Evolutionary conservation across 2,329 filamentous ascomycete species (phyloP), one percentile per base, ranked within the genome.

Genomic region (Paracorniculantispora psalliotae): DNA sequence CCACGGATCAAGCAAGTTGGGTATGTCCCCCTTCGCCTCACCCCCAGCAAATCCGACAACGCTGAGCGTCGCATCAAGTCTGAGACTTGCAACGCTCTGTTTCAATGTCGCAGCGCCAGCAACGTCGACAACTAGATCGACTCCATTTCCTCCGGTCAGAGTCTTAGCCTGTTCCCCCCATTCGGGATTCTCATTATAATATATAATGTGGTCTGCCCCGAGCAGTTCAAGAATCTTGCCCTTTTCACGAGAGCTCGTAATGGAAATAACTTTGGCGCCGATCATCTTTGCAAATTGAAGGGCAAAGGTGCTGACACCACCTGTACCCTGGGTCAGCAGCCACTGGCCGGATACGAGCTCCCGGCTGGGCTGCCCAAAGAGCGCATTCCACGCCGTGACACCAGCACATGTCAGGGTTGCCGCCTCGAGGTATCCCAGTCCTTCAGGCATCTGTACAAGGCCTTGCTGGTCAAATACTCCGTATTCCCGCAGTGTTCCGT

Each of bases 391-490:
- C 1, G 80, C 79, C 0, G 81, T 83, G 12, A 84, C 60, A 1
- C 74, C 81, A 0, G 82, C 81, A 61, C 80, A 83, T 2, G 75
- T 67, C 0, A 84, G 70, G 0, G 79, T 83, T 26, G 76, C 72
- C 1, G 74, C 78, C 61, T 84, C 80, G 1, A 72, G 60, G 44
- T 73, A 77, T 56, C 64, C 75, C 4, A 85, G 67, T 17, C 75
- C 77, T 4, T 68, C 64, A 0, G 88, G 87, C 66, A 82, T 79
- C 41, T 72, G 68, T 9, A 90, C 85, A 2, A 90, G 78, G 0
- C 84, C 85, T 48, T 88, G 81, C 41, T 73, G 70, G 52, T 67
- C 62, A 51, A 72, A 73, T 5, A 63, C 64, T 2, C 65, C 71
- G n/a, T 66, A 57, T 3, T 65, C 52, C 21, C 71, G 68, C 12